Evolutionary conservation across 1,284 basidiomycete species (phyloP), one percentile per base, ranked within the genome.

Genomic region (Mycena citricolor): DNA sequence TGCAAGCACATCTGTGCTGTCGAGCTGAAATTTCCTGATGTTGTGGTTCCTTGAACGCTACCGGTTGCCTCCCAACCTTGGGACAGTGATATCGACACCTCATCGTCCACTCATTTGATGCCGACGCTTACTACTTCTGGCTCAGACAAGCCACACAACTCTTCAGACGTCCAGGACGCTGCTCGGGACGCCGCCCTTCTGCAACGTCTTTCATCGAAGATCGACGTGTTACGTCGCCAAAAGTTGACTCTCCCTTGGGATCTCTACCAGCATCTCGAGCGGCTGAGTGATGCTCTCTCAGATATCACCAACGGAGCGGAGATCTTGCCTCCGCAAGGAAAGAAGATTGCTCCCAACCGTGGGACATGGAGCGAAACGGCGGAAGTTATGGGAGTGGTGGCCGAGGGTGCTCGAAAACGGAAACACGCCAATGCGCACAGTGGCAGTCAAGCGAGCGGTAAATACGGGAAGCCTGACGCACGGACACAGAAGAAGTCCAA

Each of bases 1-100:
- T 53, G 51, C 38, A 53, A 53, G 30, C 51, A 53, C 29, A n/a
- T 53, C 5, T 39, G 34, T 16, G 51, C 44, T 8, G 43, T 50
- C 5, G 47, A 52, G 14, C 8, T 7, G 2, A 34, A 32, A 10
- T 42, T 48, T 17, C 40, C 40, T 3, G 40, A 42, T 32, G 19
- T 42, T 13, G 32, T 42, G 1, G 17, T 35, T 2, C 40, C 32
- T n/a, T 26, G 32, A 6, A 34, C 40, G 8, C 32, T 42, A 10
- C 32, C 40, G 16, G 10, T 42, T 4, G 24, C 32, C 16, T 42
- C 32, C 20, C 40, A 42, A 14, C 40, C 40, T 23, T 34, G 40
- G 40, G 22, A 42, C 7, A 43, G 24, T 41, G 16, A 17, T 47
- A 12, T 23, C 16, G n/a, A 41, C 45, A 8, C 10, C 33, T 30